A percentile compares a stretch with the other conserved stretches of the same genome.
These are phyloP conservation scores for Agarophyton chilense DNA, from an alignment of 23 red algal species.

Conservation along the genomic window DNA sequence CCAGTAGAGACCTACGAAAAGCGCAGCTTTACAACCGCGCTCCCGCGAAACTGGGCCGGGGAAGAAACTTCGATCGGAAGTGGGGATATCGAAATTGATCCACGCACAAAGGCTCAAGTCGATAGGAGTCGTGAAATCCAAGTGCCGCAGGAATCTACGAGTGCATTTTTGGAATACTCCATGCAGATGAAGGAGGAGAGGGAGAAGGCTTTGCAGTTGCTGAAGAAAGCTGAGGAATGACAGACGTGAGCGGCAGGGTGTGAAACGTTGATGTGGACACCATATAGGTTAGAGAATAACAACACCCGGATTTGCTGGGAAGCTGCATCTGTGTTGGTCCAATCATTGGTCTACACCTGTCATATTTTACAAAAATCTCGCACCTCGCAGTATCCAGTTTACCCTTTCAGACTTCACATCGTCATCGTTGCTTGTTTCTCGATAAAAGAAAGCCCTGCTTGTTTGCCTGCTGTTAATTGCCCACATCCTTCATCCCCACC, in stretches of 20 bases:
- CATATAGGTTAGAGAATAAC: too few species aligned
- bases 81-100: conserved; percentile 21
- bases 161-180: conserved; percentile 69
- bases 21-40: conserved; percentile 64
- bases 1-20: conserved; percentile 73
- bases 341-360: neutral
- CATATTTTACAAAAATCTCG: neutral
- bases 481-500: neutral
- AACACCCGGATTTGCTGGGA: too few species aligned
- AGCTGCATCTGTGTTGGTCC: too few species aligned
- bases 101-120: conserved; percentile 12
- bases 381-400: neutral
- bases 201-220: conserved; percentile 29
- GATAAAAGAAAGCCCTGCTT: too few species aligned
- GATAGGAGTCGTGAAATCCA: conserved; percentile 27
- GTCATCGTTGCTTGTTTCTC: too few species aligned
- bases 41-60: conserved; percentile 73
- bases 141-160: conserved; percentile 31
- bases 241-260: too few species aligned
- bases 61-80: conserved; percentile 53
- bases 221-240: too few species aligned
- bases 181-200: conserved; percentile 60
- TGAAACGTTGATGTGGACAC: too few species aligned
- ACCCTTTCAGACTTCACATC: neutral
- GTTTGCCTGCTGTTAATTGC: too few species aligned